Evolutionary conservation across 129 eudicot species (phyloP).

Genomic region (Flaveria sonorensis): DNA sequence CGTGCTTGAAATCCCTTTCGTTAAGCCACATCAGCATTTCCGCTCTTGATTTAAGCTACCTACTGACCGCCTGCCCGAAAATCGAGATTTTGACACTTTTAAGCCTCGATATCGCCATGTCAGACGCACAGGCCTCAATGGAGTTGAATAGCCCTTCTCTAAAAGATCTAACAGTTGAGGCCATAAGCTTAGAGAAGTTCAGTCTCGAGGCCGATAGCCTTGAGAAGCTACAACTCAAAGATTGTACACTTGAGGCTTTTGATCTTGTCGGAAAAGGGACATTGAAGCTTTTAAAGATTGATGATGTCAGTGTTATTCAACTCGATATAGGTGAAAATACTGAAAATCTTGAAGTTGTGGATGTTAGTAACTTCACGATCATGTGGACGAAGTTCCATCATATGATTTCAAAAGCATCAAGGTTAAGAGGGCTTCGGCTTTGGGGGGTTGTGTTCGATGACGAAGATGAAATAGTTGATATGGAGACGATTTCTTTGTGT

Average conservation of each 20-base stretch:
- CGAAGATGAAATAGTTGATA: slow-evolving; percentile 83
- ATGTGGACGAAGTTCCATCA: slow-evolving; percentile 85
- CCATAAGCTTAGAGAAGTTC: slow-evolving; percentile 79
- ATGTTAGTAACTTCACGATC: slow-evolving; percentile 90
- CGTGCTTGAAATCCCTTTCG: slow-evolving; percentile 67
- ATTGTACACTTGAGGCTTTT: slow-evolving; percentile 78
- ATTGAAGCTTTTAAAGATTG: slow-evolving; percentile 65
- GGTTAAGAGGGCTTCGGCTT: slow-evolving; percentile 69
- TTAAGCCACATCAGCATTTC: slow-evolving; percentile 76
- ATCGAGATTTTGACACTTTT: slow-evolving; percentile 61
- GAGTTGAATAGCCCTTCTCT: slow-evolving; percentile 66
- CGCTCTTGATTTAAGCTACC: slow-evolving; percentile 75
- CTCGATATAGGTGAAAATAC: slow-evolving; percentile 82
- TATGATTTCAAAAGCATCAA: slow-evolving; percentile 80
- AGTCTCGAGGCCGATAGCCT: slow-evolving; percentile 74
- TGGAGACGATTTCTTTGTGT: slow-evolving; percentile 70
- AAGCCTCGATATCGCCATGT: slow-evolving; percentile 80
- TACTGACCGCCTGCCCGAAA: slow-evolving; percentile 80
- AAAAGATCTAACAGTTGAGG: slow-evolving; percentile 73
- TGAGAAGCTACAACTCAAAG: slow-evolving; percentile 81
- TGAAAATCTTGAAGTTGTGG: slow-evolving; percentile 90
- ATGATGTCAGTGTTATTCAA: slow-evolving; percentile 91
- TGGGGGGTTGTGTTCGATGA: slow-evolving; percentile 94
- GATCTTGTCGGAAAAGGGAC: slow-evolving; percentile 82
- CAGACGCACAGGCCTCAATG: slow-evolving; percentile 82